Evolutionary conservation across 31 red algal genomes (phyloP), one percentile per base, ranked within the genome.

Genomic region (Odonthalia washingtoniensis): DNA sequence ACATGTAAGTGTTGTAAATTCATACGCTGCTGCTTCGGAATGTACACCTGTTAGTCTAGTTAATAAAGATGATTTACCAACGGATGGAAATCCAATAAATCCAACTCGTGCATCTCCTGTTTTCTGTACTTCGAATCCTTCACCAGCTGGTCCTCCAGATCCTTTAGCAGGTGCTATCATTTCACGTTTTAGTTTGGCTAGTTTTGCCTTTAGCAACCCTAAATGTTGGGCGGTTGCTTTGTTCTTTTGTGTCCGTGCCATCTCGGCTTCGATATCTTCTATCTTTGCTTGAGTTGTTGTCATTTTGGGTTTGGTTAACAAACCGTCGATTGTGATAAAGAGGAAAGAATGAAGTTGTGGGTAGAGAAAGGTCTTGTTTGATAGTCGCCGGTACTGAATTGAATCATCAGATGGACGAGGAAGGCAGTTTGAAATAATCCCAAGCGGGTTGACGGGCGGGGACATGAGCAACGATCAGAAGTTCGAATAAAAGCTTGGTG

Each of bases 1-100:
- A 73, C 94, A 96, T 4, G 94, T 96, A 27, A 99, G 87, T 5
- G 97, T 99, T 3, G 97, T 99, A 64, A 99, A 99, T 86, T 99
- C 97, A 72, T 99, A 99, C 4, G 94, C 97, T 16, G 97, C 97
- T n/a, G 89, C 91, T 52, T 90, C 70, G n/a, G 82, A 89, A 18
- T 92, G 66, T 17, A 92, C 95, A 0, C 91, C 95, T 24, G 97
- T 99, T 1, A 99, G 85, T 28, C 90, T 83, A 26, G 86, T 95
- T 17, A 99, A 64, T 72, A 99, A 73, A n/a, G 94, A 95, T 1
- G 97, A 99, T 45, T 99, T 99, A 1, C 97, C 97, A 21, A 99
- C 97, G 40, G 97, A 99, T 40, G 97, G 97, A 65, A 99, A 99
- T n/a, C 96, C 96, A 65, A 98, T 90, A 21, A 98, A 72, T 18